phyloP scores from a whole-genome alignment of 176 grass and related monocot genomes.

The Rhynchospora tenuis region DNA sequence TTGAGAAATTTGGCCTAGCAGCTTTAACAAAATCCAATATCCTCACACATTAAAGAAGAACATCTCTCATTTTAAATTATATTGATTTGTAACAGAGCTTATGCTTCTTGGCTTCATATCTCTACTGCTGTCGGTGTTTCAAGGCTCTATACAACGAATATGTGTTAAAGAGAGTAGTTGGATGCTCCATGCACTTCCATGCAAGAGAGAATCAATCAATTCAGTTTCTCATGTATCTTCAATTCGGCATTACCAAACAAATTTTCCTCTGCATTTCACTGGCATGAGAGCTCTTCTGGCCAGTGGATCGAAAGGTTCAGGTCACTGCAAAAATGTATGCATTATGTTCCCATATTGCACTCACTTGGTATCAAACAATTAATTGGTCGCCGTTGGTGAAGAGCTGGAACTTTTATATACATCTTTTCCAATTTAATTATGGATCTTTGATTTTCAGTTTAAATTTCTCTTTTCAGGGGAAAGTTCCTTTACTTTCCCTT shows the following conservation, averaged over 20 bases:
- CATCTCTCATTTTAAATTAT: background rate
- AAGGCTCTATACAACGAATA: constrained; percentile 19
- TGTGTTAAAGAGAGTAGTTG: constrained; percentile 17
- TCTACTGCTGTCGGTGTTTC: constrained; percentile 28
- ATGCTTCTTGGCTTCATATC: constrained; percentile 43
- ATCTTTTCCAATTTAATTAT: too few relatives aligned
- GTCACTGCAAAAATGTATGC: constrained; percentile 17
- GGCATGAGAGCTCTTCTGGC: constrained; percentile 8
- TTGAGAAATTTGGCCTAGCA: background rate
- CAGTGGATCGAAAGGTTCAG: constrained; percentile 1
- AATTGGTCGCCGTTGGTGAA: background rate
- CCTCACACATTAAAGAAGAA: too few relatives aligned
- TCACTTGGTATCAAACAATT: background rate
- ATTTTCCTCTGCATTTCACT: background rate
- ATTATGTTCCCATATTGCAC: background rate
- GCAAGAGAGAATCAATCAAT: constrained; percentile 4
- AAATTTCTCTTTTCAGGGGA: constrained; percentile 30
- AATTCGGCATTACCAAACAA: background rate
- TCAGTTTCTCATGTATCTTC: background rate
- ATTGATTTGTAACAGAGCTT: constrained; percentile 11
- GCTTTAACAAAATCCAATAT: background rate
- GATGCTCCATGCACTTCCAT: constrained; percentile 24
- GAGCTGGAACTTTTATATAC: too few relatives aligned
- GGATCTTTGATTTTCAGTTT: too few relatives aligned
- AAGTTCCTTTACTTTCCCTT: constrained; percentile 59